Conservation (phyloP, 768 basidiomycete species). For the Boletus rubescentipes region DNA sequence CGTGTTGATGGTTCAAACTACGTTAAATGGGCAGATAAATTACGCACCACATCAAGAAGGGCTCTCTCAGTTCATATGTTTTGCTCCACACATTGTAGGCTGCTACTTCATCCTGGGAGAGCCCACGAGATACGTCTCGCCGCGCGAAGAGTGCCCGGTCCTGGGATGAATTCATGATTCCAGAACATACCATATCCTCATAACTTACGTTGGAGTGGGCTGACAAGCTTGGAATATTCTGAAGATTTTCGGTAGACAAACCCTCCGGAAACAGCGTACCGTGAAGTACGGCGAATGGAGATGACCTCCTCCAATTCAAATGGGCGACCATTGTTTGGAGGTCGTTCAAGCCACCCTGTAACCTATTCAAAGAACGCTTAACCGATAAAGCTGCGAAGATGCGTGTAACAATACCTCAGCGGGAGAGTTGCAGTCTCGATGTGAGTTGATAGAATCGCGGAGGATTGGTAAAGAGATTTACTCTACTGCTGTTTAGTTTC, state of each 20-base stretch:
- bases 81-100: conserved; percentile 42
- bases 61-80: conserved; percentile 28
- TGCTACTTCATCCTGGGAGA: conserved; percentile 38
- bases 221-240: conserved; percentile 43
- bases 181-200: neutral
- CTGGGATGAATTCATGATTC: conserved; percentile 8
- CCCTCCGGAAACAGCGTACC: conserved; percentile 50
- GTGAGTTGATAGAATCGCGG: conserved; percentile 58
- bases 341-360: conserved; percentile 36
- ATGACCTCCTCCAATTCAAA: conserved; percentile 53
- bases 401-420: conserved; percentile 44
- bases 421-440: conserved; percentile 60
- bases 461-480: conserved; percentile 45
- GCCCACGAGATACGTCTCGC: conserved; percentile 60
- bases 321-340: conserved; percentile 46
- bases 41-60: conserved; percentile 40
- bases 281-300: conserved; percentile 54
- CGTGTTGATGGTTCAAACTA: conserved; percentile 3
- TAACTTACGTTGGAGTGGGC: conserved; percentile 22
- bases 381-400: neutral
- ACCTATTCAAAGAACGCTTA: conserved; percentile 23
- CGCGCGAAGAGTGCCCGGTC: conserved; percentile 37
- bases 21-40: neutral
- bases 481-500: conserved; percentile 24
- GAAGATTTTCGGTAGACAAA: conserved; percentile 26